Conservation (phyloP, 1,139 yeast genomes). For the Zygoascus sp. region DNA sequence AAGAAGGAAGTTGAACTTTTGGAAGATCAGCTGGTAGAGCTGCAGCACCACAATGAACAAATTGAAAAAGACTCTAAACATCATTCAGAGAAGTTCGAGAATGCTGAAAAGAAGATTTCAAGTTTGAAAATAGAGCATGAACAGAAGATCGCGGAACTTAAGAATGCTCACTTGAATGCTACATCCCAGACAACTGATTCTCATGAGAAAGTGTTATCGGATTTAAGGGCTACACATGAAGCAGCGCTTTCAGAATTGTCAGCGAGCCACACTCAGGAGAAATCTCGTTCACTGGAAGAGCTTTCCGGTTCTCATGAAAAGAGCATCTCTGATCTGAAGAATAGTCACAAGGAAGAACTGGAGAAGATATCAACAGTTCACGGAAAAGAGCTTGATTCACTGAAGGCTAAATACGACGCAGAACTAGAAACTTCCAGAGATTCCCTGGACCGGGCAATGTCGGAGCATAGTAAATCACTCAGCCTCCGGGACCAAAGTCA, state of each 20-base stretch:
- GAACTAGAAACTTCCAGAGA: no score
- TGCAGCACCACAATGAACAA: background rate
- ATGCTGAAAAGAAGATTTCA: background rate
- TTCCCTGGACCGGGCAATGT: no score
- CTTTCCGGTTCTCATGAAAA: background rate
- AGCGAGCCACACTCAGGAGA: background rate
- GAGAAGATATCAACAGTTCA: background rate
- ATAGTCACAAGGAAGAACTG: background rate
- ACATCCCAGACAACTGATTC: no score
- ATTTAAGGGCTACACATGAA: background rate
- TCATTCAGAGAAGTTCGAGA: background rate
- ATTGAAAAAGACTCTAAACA: background rate
- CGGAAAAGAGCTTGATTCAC: slow-evolving; percentile 1
- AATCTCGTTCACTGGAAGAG: background rate
- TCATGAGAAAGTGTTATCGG: no score
- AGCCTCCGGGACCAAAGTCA: no score
- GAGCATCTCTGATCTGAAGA: background rate
- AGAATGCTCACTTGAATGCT: no score
- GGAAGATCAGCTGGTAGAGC: background rate
- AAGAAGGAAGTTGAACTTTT: background rate
- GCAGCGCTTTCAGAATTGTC: background rate
- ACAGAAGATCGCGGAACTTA: background rate
- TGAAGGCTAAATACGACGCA: no score
- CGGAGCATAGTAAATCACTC: no score
- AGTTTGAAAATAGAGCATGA: slow-evolving; percentile 3